Conservation (phyloP, 2,329 filamentous ascomycete species). For the Hymenoscyphus occultus region DNA sequence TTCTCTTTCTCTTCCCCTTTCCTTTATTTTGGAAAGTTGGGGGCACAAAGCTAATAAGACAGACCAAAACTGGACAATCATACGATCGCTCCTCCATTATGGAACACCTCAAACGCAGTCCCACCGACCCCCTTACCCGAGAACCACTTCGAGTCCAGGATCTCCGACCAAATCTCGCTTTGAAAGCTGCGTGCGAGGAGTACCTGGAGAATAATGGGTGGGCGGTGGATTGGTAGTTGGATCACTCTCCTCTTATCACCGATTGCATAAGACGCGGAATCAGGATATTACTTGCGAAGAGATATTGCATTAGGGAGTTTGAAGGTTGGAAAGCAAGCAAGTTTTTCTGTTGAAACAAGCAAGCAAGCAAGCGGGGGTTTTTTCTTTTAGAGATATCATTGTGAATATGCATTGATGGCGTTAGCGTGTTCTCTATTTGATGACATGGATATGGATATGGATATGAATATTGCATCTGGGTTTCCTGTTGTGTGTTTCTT, state of each 20-base stretch:
- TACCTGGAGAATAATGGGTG: conserved; percentile 86
- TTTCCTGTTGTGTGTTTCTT: not conserved
- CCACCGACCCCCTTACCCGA: conserved; percentile 79
- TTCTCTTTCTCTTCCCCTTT: conserved; percentile 5
- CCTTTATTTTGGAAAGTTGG: not conserved
- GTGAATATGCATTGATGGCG: not conserved
- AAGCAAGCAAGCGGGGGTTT: not conserved
- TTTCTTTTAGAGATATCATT: not conserved
- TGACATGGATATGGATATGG: no score
- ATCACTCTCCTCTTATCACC: not conserved
- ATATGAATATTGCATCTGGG: not conserved
- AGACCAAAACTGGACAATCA: conserved; percentile 82
- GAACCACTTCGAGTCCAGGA: conserved; percentile 68
- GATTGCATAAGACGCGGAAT: not conserved
- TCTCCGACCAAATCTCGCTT: conserved; percentile 74
- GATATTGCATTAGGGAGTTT: not conserved
- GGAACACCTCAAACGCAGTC: conserved; percentile 75
- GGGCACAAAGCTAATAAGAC: conserved; percentile 20
- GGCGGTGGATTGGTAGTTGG: conserved; percentile 79
- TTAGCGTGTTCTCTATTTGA: not conserved
- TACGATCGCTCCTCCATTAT: conserved; percentile 85
- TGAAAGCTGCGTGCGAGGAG: conserved; percentile 80
- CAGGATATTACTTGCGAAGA: not conserved
- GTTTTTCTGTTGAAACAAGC: not conserved
- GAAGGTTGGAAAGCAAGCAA: not conserved